Evolutionary conservation across 352 stramenopile genomes (phyloP).

Genomic region (Blastocystis sp.): DNA sequence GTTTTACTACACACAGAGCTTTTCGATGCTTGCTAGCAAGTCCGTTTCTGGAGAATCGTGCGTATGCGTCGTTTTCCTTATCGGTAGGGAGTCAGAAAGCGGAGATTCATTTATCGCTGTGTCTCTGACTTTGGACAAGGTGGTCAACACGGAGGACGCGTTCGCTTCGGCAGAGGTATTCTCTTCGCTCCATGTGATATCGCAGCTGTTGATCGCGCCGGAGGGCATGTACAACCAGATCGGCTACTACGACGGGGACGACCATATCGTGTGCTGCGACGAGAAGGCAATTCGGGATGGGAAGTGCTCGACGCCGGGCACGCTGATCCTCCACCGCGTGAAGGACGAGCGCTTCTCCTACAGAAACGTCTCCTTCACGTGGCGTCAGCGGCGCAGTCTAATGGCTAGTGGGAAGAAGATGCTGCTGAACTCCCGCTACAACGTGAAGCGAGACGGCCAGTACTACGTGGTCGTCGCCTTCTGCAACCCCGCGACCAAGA

Average conservation of each 20-base stretch:
- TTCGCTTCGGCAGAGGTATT: background rate
- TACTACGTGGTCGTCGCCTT: conserved; percentile 37
- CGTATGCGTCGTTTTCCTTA: background rate
- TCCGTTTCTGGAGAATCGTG: background rate
- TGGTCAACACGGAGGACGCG: background rate
- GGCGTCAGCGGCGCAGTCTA: background rate
- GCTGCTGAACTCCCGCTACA: background rate
- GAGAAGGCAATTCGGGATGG: background rate
- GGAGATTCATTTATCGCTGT: background rate
- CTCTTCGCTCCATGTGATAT: background rate
- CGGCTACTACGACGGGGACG: background rate
- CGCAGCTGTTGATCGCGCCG: background rate
- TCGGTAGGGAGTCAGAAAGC: background rate
- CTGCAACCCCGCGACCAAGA: background rate
- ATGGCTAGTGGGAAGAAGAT: background rate
- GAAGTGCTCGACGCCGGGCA: background rate
- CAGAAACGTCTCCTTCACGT: background rate
- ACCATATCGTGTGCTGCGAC: background rate
- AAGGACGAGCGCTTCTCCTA: background rate
- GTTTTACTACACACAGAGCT: background rate
- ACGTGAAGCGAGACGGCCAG: background rate
- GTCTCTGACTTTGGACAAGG: background rate
- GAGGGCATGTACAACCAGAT: background rate
- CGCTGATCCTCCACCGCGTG: background rate
- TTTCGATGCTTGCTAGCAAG: background rate